Evolutionary conservation across 768 basidiomycete species (phyloP).

Genomic region (Termitomyces sp.): DNA sequence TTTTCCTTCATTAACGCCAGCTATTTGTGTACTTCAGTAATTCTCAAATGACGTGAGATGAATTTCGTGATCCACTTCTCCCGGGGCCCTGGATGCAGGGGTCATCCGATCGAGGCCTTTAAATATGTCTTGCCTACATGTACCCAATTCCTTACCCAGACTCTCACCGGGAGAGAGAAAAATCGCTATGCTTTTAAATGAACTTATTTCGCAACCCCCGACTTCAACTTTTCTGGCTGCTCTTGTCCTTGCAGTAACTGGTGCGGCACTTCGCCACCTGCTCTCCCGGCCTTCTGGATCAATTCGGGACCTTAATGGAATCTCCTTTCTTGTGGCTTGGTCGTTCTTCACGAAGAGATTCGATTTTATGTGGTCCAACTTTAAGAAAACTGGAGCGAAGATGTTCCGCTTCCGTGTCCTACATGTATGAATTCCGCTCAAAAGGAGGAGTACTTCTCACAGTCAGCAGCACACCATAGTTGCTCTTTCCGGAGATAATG

Average conservation of each 20-base stretch:
- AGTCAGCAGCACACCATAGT: slow-evolving; percentile 17
- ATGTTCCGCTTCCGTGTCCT: slow-evolving; percentile 26
- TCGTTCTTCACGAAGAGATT: slow-evolving; percentile 27
- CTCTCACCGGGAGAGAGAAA: not conserved
- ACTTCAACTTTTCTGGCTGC: not conserved
- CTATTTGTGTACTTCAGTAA: not conserved
- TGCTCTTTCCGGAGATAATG: slow-evolving; percentile 19
- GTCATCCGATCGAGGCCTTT: not conserved
- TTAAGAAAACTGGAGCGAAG: slow-evolving; percentile 17
- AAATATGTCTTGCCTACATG: not conserved
- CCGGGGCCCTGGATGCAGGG: not conserved
- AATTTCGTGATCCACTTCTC: not conserved
- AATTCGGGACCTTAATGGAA: slow-evolving; percentile 19
- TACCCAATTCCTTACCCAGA: not conserved
- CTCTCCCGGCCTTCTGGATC: not conserved
- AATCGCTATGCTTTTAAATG: not conserved
- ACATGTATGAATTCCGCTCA: slow-evolving; percentile 13
- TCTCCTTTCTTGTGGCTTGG: slow-evolving; percentile 25
- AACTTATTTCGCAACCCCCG: not conserved
- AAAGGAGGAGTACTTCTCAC: not conserved
- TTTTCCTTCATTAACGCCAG: not conserved
- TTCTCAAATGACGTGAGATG: not conserved
- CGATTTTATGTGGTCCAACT: slow-evolving; percentile 24
- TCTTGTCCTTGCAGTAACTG: not conserved
- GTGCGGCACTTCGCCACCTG: not conserved